Percentiles rank a stretch among this genome's conserved stretches.
phyloP scores from a whole-genome alignment of 2,329 filamentous ascomycete genomes.

The Penicillium sp. region DNA sequence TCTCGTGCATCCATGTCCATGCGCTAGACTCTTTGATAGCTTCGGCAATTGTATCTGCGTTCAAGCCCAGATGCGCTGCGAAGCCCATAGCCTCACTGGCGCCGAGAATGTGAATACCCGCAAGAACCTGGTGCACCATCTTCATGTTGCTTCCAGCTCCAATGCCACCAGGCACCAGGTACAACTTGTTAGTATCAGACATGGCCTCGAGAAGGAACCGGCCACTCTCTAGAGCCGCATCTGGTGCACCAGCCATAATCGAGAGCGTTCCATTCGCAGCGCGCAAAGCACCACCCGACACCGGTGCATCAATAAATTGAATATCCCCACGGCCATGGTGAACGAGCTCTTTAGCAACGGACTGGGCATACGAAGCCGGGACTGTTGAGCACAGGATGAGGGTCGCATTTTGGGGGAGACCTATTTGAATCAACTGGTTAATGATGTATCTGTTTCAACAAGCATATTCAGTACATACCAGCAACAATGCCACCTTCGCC shows the following conservation, averaged over 20 bases:
- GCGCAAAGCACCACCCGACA: slow-evolving; percentile 68
- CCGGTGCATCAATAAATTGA: slow-evolving; percentile 68
- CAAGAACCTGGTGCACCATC: slow-evolving; percentile 64
- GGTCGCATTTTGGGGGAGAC: slow-evolving; percentile 58
- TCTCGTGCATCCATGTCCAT: slow-evolving; percentile 64
- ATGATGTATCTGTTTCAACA: not conserved
- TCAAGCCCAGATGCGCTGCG: slow-evolving; percentile 56
- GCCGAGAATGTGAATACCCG: slow-evolving; percentile 63
- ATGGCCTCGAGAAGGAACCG: slow-evolving; percentile 63
- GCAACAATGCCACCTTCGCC: slow-evolving; percentile 53
- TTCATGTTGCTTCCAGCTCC: slow-evolving; percentile 64
- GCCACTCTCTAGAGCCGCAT: slow-evolving; percentile 58
- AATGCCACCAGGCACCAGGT: slow-evolving; percentile 60
- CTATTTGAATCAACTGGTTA: slow-evolving; percentile 13
- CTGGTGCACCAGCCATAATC: slow-evolving; percentile 69
- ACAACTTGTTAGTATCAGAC: slow-evolving; percentile 60
- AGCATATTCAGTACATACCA: slow-evolving; percentile 6
- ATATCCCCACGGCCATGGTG: slow-evolving; percentile 62
- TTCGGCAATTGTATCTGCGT: slow-evolving; percentile 45
- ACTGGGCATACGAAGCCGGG: slow-evolving; percentile 64
- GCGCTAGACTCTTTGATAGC: slow-evolving; percentile 50
- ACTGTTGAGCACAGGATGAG: slow-evolving; percentile 72
- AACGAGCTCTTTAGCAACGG: slow-evolving; percentile 58
- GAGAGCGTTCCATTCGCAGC: slow-evolving; percentile 71
- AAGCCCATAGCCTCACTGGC: slow-evolving; percentile 63